phyloP scores from a whole-genome alignment of 371 early-diverging fungal species.

The Mortierella sp. region DNA sequence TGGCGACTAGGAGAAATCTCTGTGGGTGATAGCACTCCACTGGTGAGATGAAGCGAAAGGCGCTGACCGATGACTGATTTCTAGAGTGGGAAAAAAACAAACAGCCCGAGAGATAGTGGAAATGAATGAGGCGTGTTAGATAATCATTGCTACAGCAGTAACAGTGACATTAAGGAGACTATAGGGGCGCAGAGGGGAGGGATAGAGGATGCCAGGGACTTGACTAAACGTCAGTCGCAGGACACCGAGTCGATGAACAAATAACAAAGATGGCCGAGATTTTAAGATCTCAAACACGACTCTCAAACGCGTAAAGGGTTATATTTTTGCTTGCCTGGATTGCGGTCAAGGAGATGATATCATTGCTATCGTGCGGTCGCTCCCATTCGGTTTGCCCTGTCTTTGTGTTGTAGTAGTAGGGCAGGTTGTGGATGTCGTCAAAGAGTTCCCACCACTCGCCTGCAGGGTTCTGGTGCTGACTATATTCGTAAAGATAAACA shows the following conservation, averaged over 20 bases:
- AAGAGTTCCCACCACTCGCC: conserved; percentile 97
- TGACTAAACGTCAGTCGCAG: not conserved
- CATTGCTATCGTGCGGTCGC: conserved; percentile 74
- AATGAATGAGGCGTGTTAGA: not conserved
- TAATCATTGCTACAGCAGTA: not conserved
- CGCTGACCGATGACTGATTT: conserved; percentile 57
- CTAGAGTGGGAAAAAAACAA: conserved; percentile 3
- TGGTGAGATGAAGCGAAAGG: conserved; percentile 47
- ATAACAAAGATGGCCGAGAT: too few relatives aligned
- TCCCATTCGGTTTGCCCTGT: conserved; percentile 91
- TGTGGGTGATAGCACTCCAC: conserved; percentile 15
- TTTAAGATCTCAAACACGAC: conserved; percentile 3
- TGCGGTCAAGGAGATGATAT: conserved; percentile 82
- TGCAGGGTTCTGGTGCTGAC: conserved; percentile 71
- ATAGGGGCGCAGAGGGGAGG: not conserved
- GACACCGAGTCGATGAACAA: not conserved
- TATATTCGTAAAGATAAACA: conserved; percentile 19
- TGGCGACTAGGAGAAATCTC: conserved; percentile 6
- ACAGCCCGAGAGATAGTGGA: not conserved
- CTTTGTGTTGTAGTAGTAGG: conserved; percentile 91
- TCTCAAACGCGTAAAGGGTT: conserved; percentile 11
- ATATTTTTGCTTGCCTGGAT: conserved; percentile 66
- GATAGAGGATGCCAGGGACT: not conserved
- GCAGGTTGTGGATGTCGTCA: conserved; percentile 84
- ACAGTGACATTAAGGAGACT: not conserved